These are phyloP conservation scores for Tolypocladium endophyticum DNA, from an alignment of 2,329 filamentous ascomycete genomes.

Conservation along the genomic window DNA sequence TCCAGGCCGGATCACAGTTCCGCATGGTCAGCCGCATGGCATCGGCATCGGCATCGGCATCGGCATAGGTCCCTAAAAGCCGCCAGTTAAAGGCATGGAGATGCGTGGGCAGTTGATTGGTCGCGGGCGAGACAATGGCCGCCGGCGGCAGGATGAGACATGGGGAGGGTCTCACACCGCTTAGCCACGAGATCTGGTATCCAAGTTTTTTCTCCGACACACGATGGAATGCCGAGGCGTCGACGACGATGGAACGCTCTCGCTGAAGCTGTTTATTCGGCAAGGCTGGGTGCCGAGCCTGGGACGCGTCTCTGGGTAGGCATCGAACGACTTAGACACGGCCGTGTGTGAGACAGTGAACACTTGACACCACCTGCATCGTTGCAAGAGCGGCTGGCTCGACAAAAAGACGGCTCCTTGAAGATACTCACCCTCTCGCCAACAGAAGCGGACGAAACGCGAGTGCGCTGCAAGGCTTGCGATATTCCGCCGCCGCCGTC, in stretches of 20 bases:
- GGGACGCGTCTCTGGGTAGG: not conserved
- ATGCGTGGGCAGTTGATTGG: not conserved
- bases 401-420: not conserved
- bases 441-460: not conserved
- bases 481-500: not conserved
- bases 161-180: not conserved
- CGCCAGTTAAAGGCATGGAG: not conserved
- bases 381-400: not conserved
- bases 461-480: no score
- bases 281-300: not conserved
- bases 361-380: not conserved
- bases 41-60: not conserved
- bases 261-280: not conserved
- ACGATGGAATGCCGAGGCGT: not conserved
- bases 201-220: not conserved
- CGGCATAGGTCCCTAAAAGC: not conserved
- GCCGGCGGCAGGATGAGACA: not conserved
- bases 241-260: not conserved
- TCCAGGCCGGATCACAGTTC: not conserved
- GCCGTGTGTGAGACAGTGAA: not conserved
- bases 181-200: not conserved
- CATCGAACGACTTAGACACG: not conserved
- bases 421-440: not conserved
- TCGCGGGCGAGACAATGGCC: not conserved
- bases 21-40: not conserved